phyloP scores from a whole-genome alignment of 768 basidiomycete genomes.

The Trametes elegans region DNA sequence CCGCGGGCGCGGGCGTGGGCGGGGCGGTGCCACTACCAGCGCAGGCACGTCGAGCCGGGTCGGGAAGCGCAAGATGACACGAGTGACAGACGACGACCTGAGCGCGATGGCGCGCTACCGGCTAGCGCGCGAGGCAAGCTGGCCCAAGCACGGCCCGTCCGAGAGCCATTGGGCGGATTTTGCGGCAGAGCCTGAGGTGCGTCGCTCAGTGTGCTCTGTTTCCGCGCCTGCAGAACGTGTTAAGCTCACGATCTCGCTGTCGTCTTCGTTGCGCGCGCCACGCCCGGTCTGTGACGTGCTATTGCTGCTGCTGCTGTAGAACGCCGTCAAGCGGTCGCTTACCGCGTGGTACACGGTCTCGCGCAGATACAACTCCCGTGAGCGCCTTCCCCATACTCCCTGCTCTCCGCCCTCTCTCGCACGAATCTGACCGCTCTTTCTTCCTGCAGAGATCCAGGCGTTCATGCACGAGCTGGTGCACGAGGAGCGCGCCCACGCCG shows the following conservation, averaged over 20 bases:
- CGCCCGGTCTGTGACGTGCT: too few relatives aligned
- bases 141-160: neutral
- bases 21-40: too few relatives aligned
- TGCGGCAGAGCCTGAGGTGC: neutral
- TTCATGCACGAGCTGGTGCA: neutral
- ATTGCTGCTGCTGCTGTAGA: too few relatives aligned
- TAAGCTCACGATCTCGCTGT: too few relatives aligned
- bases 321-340: too few relatives aligned
- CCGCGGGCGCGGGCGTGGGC: neutral
- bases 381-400: neutral
- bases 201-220: too few relatives aligned
- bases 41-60: neutral
- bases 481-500: neutral
- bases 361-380: neutral
- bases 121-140: neutral
- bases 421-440: neutral
- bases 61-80: neutral
- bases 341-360: too few relatives aligned
- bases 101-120: constrained; percentile 3
- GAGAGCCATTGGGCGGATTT: neutral
- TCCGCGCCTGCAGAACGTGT: too few relatives aligned
- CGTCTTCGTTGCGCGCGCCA: too few relatives aligned
- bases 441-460: neutral
- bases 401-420: neutral
- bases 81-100: constrained; percentile 3